These are phyloP conservation scores for Chlorella sp. DNA, from an alignment of 139 green algal genomes.

Conservation along the genomic window DNA sequence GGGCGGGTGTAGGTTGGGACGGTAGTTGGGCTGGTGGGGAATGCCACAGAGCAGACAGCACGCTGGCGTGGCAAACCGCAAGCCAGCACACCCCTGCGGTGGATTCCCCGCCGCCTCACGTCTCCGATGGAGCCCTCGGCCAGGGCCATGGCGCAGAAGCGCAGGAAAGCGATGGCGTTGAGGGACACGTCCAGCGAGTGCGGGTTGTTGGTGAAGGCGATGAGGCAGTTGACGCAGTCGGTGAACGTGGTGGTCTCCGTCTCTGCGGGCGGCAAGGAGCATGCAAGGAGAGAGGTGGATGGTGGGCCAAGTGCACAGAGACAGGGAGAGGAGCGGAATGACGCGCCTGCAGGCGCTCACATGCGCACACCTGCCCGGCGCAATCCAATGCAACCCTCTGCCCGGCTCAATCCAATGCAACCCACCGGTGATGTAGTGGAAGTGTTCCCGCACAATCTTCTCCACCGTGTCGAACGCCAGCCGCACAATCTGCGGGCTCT, in stretches of 20 bases:
- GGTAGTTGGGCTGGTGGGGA: no score
- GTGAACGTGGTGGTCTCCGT: constrained; percentile 98
- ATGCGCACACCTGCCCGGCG: neutral
- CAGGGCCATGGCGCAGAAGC: constrained; percentile 96
- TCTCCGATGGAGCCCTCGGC: constrained; percentile 93
- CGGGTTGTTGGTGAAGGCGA: constrained; percentile 98
- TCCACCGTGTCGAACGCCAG: constrained; percentile 97
- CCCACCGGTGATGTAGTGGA: constrained; percentile 90
- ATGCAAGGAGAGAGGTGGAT: neutral
- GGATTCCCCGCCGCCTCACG: no score
- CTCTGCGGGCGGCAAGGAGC: constrained; percentile 55
- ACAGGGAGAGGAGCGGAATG: neutral
- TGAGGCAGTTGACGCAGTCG: constrained; percentile 99
- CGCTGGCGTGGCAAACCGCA: no score
- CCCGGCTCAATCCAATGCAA: neutral
- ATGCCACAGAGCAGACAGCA: no score
- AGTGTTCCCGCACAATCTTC: constrained; percentile 98
- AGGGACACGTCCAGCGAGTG: constrained; percentile 94
- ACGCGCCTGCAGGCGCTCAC: neutral
- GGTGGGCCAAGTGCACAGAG: neutral
- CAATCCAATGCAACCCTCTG: neutral
- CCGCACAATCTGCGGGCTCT: constrained; percentile 80
- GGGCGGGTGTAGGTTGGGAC: no score
- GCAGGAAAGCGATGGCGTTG: constrained; percentile 97
- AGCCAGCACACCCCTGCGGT: no score